A percentile compares a stretch with the other conserved stretches of the same genome.
phyloP scores from a whole-genome alignment of 495 filamentous ascomycete genomes.

The Penicillium mononematosum region DNA sequence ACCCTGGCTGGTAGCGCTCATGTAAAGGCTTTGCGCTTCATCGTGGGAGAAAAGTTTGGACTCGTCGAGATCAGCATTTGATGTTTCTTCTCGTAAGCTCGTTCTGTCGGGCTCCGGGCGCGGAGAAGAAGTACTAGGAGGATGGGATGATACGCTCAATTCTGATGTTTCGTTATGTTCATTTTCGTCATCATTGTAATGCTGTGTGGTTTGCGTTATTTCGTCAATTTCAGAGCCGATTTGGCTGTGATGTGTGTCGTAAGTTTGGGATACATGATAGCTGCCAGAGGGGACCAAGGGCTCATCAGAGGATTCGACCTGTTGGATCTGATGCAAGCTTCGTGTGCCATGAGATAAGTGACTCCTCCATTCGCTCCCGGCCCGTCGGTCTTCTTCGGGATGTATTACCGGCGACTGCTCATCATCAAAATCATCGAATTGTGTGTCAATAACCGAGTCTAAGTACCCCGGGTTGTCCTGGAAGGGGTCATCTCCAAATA shows the following conservation, averaged over 20 bases:
- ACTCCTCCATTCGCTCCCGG: slow-evolving; percentile 9
- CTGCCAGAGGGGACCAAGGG: not conserved
- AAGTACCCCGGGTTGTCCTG: slow-evolving; percentile 50
- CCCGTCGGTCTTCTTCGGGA: slow-evolving; percentile 1
- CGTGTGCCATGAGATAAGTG: not conserved
- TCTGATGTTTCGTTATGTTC: slow-evolving; percentile 6
- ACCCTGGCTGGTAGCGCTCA: slow-evolving; percentile 64
- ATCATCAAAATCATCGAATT: slow-evolving; percentile 43
- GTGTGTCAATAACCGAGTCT: slow-evolving; percentile 48
- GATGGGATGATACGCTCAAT: slow-evolving; percentile 5
- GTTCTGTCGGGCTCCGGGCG: slow-evolving; percentile 28
- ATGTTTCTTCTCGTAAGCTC: slow-evolving; percentile 22
- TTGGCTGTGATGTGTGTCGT: slow-evolving; percentile 10
- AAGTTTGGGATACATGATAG: not conserved
- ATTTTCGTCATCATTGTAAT: not conserved
- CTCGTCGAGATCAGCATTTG: slow-evolving; percentile 56
- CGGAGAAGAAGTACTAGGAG: slow-evolving; percentile 17
- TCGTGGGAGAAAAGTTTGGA: slow-evolving; percentile 86
- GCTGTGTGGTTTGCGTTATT: not conserved
- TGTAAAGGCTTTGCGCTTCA: slow-evolving; percentile 95
- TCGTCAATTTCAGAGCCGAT: slow-evolving; percentile 5
- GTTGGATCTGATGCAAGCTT: slow-evolving; percentile 2
- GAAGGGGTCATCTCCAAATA: slow-evolving; percentile 37
- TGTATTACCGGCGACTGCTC: slow-evolving; percentile 25
- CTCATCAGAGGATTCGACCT: slow-evolving; percentile 1